Percentiles rank a stretch among this genome's conserved stretches.
Evolutionary conservation across 352 stramenopile genomes (phyloP).

Genomic region (Phytopythium mirpurense): DNA sequence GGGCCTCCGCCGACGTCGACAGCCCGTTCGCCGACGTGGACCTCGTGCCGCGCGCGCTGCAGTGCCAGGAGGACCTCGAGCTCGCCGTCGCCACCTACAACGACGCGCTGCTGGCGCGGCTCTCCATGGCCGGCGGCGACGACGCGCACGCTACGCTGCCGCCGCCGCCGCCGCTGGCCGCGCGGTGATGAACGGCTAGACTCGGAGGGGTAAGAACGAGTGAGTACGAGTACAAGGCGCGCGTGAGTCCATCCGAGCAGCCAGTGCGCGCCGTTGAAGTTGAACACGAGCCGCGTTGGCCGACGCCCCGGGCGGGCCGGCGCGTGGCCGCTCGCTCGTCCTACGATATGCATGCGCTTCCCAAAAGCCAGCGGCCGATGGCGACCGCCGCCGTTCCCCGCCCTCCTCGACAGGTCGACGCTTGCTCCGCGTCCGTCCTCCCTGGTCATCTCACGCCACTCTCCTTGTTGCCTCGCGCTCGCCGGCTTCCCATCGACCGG

Average conservation of each 20-base stretch:
- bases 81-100: conserved; percentile 32
- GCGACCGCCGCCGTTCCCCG: no score
- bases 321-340: neutral
- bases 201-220: neutral
- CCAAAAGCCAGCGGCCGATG: no score
- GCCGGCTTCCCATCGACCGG: conserved; percentile 5
- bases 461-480: neutral
- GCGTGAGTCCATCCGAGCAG: no score
- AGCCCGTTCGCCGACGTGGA: conserved; percentile 33
- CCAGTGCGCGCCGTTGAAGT: no score
- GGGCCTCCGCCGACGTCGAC: conserved; percentile 26
- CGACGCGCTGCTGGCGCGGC: conserved; percentile 29
- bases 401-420: no score
- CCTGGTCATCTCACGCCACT: neutral
- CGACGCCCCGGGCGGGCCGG: neutral
- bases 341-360: conserved; percentile 2
- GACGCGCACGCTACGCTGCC: no score
- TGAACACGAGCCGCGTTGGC: neutral
- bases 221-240: no score
- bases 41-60: conserved; percentile 33
- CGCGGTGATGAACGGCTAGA: no score
- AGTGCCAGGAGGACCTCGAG: conserved; percentile 35
- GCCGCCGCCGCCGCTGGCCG: conserved; percentile 2
- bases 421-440: neutral
- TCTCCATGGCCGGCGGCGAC: conserved; percentile 10